Conservation (phyloP, 805 yeast genomes). For the Kazachstania martiniae region DNA sequence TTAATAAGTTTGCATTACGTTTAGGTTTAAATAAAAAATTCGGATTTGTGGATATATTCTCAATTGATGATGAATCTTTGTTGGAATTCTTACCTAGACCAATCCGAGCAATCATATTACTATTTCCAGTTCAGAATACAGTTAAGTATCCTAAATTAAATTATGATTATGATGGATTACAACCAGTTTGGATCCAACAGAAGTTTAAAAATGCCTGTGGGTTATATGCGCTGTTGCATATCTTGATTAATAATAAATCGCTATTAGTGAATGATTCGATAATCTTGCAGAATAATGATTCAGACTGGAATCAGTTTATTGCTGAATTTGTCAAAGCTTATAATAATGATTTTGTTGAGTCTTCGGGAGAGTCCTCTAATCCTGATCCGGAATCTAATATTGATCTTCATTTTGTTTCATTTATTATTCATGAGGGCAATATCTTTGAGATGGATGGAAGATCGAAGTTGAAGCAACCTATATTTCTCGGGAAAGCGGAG, state of each 20-base stretch:
- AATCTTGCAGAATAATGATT: conserved; percentile 26
- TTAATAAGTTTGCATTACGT: conserved; percentile 53
- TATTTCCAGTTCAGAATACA: conserved; percentile 61
- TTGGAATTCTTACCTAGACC: conserved; percentile 78
- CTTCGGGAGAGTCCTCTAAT: conserved; percentile 55
- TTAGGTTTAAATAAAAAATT: conserved; percentile 56
- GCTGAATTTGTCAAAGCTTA: conserved; percentile 19
- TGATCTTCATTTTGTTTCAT: conserved; percentile 69
- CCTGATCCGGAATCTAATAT: conserved; percentile 46
- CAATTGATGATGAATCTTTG: conserved; percentile 76
- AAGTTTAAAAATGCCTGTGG: conserved; percentile 88
- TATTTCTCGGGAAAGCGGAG: conserved; percentile 40
- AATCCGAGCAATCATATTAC: conserved; percentile 56
- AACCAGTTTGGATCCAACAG: conserved; percentile 68
- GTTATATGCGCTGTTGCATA: conserved; percentile 74
- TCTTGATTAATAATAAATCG: conserved; percentile 31
- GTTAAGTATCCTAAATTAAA: neutral
- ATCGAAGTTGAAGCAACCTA: conserved; percentile 49
- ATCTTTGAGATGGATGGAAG: conserved; percentile 87
- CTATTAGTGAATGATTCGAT: conserved; percentile 15
- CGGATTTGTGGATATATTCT: conserved; percentile 70
- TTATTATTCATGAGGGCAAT: conserved; percentile 46
- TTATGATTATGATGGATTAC: neutral
- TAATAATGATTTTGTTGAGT: conserved; percentile 12
- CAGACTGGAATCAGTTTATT: conserved; percentile 5